Evolutionary conservation across 225 moss, liverwort and hornwort genomes (phyloP).

Genomic region (Neckera pumila): DNA sequence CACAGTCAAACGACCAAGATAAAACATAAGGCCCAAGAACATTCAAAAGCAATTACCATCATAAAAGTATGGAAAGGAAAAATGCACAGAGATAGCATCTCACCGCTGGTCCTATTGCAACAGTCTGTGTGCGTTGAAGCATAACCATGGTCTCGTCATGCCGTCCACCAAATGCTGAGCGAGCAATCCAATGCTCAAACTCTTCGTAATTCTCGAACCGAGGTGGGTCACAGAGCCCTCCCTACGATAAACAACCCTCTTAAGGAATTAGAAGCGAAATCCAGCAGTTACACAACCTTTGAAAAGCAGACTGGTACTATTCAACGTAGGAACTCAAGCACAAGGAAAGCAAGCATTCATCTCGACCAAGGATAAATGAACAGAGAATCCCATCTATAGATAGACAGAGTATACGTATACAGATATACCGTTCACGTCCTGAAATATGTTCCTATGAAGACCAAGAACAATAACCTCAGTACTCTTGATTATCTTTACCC

Average conservation of each 20-base stretch:
- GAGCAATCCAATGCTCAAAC: conserved; percentile 55
- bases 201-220: conserved; percentile 45
- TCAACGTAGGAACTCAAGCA: background rate
- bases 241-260: conserved; percentile 16
- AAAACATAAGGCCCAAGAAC: background rate
- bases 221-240: conserved; percentile 28
- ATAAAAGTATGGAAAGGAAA: background rate
- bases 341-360: background rate
- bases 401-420: background rate
- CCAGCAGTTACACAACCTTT: background rate
- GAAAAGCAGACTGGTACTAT: background rate
- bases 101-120: conserved; percentile 44
- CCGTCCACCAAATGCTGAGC: conserved; percentile 47
- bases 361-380: background rate
- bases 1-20: background rate
- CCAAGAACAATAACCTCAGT: background rate
- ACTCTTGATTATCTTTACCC: background rate
- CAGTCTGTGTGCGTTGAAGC: conserved; percentile 44
- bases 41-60: background rate
- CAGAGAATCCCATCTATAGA: background rate
- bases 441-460: background rate
- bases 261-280: background rate
- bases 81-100: background rate
- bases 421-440: background rate
- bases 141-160: conserved; percentile 55